Evolutionary conservation across 306 rosid species (phyloP), one percentile per base, ranked within the genome.

Genomic region (Vigna unguiculata): DNA sequence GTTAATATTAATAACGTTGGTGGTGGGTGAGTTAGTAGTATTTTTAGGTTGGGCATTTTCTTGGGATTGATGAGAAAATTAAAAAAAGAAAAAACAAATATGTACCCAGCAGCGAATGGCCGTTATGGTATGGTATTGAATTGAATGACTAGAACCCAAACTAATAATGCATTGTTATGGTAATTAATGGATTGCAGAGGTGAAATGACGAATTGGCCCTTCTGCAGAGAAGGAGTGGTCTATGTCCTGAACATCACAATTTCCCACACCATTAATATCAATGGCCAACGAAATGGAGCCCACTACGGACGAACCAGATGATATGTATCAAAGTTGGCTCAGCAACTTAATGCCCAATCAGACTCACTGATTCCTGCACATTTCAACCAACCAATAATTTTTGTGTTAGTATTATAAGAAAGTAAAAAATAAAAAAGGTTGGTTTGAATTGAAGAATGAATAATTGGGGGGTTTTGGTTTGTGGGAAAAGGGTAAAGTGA

Each of bases 221-320:
- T 75, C 21, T 28, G 4, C 16, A 9, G 72, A 66, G 59, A 32
- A 75, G 74, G 46, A 52, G 63, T 58, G 74, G 80, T 82, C 86
- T 82, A 13, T 65, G 76, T 71, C 71, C 83, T 81, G 75, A 76
- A 79, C 80, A 71, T 58, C 86, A 82, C 86, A 83, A 83, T 72
- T 78, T 79, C 83, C 86, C 87, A 72, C 82, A 55, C 78, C 82
- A 65, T 76, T 61, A 73, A 77, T 24, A 43, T 69, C 38, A 32
- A 49, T 57, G 5, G 74, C 71, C 79, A 80, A 86, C 87, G 81
- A 52, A 72, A 74, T 87, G 80, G 93, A 83, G 83, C 89, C 93
- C 91, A 79, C 89, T 53, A 7, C 3, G 72, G 57, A 68, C 55
- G 78, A 80, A 83, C 69, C 68, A 71, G 79, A 83, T 57, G 52